Evolutionary conservation across 2,329 filamentous ascomycete genomes (phyloP).

Genomic region (Bipolaris sorokiniana): DNA sequence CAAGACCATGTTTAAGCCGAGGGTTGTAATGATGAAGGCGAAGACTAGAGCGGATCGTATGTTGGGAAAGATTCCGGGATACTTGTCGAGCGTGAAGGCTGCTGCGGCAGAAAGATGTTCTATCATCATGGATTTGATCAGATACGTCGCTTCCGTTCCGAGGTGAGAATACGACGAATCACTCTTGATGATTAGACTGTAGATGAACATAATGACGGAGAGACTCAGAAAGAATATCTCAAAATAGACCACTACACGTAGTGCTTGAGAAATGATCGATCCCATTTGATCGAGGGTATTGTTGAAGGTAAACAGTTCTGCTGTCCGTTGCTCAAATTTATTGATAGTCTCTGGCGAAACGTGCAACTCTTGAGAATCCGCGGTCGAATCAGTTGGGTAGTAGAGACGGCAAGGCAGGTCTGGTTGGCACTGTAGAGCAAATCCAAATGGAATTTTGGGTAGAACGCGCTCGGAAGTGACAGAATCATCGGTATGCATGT

Average conservation of each 20-base stretch:
- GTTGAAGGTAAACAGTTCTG: background rate
- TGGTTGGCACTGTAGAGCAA: conserved; percentile 14
- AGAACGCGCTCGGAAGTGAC: background rate
- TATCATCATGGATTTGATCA: background rate
- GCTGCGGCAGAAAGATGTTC: background rate
- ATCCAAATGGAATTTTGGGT: conserved; percentile 18
- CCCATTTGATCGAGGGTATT: background rate
- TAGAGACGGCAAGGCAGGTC: conserved; percentile 16
- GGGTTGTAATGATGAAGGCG: background rate
- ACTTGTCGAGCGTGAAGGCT: background rate
- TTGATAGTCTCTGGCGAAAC: background rate
- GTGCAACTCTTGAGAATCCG: background rate
- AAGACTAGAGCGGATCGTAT: background rate
- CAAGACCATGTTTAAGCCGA: conserved; percentile 3
- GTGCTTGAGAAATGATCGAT: background rate
- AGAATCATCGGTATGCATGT: background rate
- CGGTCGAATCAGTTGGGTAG: background rate
- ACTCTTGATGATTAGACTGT: background rate
- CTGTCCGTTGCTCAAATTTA: background rate
- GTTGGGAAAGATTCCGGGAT: background rate
- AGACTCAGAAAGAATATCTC: background rate
- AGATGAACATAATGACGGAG: background rate
- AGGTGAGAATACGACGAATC: background rate
- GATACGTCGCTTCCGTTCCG: background rate
- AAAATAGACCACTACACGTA: background rate